These are phyloP conservation scores for Calonectria pauciramosa DNA, from an alignment of 2,329 filamentous ascomycete genomes.

Conservation along the genomic window DNA sequence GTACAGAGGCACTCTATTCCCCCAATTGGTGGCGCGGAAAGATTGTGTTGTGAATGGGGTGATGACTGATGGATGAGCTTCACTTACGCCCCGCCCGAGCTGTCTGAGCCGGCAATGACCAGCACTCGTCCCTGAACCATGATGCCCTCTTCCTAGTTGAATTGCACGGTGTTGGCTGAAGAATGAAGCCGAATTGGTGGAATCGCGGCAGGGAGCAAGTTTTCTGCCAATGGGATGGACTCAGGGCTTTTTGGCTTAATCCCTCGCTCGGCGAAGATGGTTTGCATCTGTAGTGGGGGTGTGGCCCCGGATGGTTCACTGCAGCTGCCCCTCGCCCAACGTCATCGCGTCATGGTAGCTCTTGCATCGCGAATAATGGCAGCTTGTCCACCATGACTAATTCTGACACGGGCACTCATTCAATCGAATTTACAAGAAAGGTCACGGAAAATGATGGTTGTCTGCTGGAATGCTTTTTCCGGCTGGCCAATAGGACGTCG, in stretches of 20 bases:
- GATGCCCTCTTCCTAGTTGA: neutral
- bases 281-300: slow-evolving; percentile 22
- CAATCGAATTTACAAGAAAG: neutral
- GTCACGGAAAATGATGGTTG: neutral
- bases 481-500: neutral
- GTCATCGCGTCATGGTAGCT: slow-evolving; percentile 11
- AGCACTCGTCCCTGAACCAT: slow-evolving; percentile 71
- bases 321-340: neutral
- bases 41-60: neutral
- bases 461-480: too few relatives aligned
- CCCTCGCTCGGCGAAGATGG: slow-evolving; percentile 19
- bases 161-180: neutral
- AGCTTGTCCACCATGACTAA: neutral
- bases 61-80: neutral
- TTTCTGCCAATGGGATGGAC: neutral
- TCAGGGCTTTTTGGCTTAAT: slow-evolving; percentile 17
- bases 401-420: neutral
- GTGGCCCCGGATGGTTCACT: neutral
- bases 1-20: neutral
- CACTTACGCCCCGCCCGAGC: slow-evolving; percentile 86
- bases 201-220: neutral
- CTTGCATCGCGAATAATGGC: neutral
- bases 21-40: slow-evolving; percentile 11
- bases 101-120: slow-evolving; percentile 90
- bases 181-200: neutral